These are phyloP conservation scores for Hygrocybe punicea DNA, from an alignment of 768 basidiomycete genomes.

Conservation along the genomic window DNA sequence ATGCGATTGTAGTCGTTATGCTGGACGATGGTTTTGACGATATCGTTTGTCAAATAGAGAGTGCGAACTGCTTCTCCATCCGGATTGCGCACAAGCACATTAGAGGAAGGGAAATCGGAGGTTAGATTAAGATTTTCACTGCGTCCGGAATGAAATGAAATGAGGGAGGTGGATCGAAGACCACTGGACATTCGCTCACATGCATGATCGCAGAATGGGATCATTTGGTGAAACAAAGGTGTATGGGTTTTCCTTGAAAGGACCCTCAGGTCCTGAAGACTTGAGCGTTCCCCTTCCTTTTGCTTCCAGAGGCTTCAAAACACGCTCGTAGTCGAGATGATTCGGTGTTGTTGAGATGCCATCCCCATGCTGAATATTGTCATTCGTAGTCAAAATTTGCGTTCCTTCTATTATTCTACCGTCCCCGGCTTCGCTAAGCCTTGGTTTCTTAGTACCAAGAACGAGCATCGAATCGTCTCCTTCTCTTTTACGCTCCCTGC, in stretches of 20 bases:
- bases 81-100: conserved; percentile 85
- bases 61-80: conserved; percentile 68
- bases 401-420: not conserved
- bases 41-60: conserved; percentile 82
- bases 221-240: conserved; percentile 73
- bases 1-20: conserved; percentile 82
- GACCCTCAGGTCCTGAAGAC: conserved; percentile 27
- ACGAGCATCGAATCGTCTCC: conserved; percentile 38
- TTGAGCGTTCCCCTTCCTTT: conserved; percentile 20
- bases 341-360: not conserved
- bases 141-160: conserved; percentile 1
- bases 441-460: conserved; percentile 52
- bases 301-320: conserved; percentile 1
- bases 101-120: conserved; percentile 65
- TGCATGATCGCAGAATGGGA: conserved; percentile 64
- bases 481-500: conserved; percentile 51
- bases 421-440: conserved; percentile 27
- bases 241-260: conserved; percentile 89
- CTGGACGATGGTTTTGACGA: conserved; percentile 75
- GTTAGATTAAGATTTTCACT: conserved; percentile 73
- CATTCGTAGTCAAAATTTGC: no score
- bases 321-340: not conserved
- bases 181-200: conserved; percentile 52
- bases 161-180: not conserved
- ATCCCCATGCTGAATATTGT: not conserved